Evolutionary conservation across 352 stramenopile genomes (phyloP).

Genomic region (Globisporangium splendens): DNA sequence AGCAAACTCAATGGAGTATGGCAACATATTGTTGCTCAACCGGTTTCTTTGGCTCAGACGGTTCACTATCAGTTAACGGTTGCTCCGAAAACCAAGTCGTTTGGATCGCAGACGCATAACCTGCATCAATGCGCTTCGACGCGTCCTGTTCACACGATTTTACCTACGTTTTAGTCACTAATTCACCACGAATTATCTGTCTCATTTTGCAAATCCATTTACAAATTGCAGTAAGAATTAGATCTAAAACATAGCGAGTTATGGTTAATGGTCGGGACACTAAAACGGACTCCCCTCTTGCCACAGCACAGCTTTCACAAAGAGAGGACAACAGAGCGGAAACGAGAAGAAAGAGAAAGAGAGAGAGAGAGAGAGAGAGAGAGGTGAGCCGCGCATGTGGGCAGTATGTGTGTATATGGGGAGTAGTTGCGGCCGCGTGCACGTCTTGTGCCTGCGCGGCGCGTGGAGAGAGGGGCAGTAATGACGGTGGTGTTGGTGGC

Average conservation of each 20-base stretch:
- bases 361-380: neutral
- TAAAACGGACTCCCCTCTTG: neutral
- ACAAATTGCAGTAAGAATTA: neutral
- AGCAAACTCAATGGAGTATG: too few relatives aligned
- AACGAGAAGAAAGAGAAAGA: neutral
- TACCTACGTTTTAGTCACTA: neutral
- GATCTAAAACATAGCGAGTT: neutral
- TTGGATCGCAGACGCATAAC: too few relatives aligned
- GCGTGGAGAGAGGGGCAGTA: neutral
- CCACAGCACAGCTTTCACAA: neutral
- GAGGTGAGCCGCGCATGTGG: neutral
- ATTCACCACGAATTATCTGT: neutral
- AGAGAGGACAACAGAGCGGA: neutral
- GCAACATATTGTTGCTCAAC: too few relatives aligned
- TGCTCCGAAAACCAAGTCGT: too few relatives aligned
- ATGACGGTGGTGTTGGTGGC: too few relatives aligned
- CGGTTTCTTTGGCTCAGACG: too few relatives aligned
- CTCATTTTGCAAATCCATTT: neutral
- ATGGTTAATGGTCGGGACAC: neutral
- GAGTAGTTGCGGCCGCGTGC: neutral
- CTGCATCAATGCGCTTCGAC: neutral
- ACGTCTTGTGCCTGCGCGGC: neutral
- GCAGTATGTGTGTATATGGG: neutral
- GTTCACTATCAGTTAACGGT: too few relatives aligned
- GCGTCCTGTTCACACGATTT: conserved; percentile 1